Conservation (phyloP, 768 basidiomycete species). For the Mycena latifolia region DNA sequence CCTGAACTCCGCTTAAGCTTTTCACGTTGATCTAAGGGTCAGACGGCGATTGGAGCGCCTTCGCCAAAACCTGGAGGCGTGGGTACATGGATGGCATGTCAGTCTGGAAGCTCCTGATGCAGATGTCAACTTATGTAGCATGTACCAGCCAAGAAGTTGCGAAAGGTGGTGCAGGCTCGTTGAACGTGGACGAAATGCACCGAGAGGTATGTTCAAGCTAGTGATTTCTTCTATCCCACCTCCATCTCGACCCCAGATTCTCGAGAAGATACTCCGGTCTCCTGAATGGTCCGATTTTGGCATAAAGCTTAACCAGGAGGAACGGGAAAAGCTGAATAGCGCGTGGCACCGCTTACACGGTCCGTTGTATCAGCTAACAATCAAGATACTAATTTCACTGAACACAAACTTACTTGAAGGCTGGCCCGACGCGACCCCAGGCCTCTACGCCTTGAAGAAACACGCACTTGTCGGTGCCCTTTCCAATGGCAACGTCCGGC, state of each 20-base stretch:
- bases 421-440: conserved; percentile 68
- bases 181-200: conserved; percentile 68
- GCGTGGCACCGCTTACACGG: conserved; percentile 73
- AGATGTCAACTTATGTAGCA: neutral
- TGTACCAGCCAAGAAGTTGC: conserved; percentile 55
- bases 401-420: conserved; percentile 45
- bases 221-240: neutral
- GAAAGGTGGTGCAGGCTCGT: conserved; percentile 57
- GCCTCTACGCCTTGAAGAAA: conserved; percentile 65
- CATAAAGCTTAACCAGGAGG: conserved; percentile 55
- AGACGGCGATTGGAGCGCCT: conserved; percentile 56
- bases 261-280: conserved; percentile 65
- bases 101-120: conserved; percentile 30
- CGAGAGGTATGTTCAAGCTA: conserved; percentile 52
- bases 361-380: conserved; percentile 36
- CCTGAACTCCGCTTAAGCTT: neutral
- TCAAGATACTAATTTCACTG: neutral
- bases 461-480: conserved; percentile 63
- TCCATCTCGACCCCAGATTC: conserved; percentile 52
- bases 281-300: conserved; percentile 66
- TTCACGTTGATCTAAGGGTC: conserved; percentile 2
- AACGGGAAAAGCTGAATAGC: conserved; percentile 57
- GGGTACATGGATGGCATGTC: conserved; percentile 64
- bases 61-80: conserved; percentile 69
- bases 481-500: conserved; percentile 73